phyloP scores from a whole-genome alignment of 805 yeast genomes.

The Kluyveromyces dobzhanskii region DNA sequence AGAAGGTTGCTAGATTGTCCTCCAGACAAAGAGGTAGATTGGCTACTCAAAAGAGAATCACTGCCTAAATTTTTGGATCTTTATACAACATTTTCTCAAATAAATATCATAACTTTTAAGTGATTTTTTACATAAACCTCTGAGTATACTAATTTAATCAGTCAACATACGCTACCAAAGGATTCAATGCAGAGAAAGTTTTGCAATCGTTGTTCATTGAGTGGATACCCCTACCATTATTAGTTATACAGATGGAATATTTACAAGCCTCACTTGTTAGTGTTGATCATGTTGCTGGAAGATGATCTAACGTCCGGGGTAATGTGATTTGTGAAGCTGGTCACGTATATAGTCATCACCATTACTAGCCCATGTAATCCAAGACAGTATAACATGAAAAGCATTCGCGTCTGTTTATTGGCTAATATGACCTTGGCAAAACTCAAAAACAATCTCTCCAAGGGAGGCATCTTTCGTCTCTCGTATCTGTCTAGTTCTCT shows the following conservation, averaged over 20 bases:
- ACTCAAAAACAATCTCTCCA: constrained; percentile 69
- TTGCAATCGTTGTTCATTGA: no score
- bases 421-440: constrained; percentile 70
- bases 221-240: no score
- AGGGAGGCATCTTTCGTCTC: constrained; percentile 59
- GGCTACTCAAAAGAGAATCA: constrained; percentile 78
- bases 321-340: constrained; percentile 37
- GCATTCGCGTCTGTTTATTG: constrained; percentile 60
- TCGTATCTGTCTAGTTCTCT: constrained; percentile 66
- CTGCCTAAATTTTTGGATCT: constrained; percentile 39
- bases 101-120: not conserved
- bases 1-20: constrained; percentile 61
- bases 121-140: constrained; percentile 1
- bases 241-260: no score
- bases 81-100: not conserved
- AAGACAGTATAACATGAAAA: constrained; percentile 64
- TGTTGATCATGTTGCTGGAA: constrained; percentile 7
- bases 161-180: not conserved
- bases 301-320: constrained; percentile 36
- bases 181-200: no score
- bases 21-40: constrained; percentile 90
- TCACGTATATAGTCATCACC: constrained; percentile 49
- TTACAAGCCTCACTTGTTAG: not conserved
- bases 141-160: constrained; percentile 5
- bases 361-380: constrained; percentile 70